These are phyloP conservation scores for Gossypium arboreum DNA, from an alignment of 345 rosid genomes.

Conservation along the genomic window DNA sequence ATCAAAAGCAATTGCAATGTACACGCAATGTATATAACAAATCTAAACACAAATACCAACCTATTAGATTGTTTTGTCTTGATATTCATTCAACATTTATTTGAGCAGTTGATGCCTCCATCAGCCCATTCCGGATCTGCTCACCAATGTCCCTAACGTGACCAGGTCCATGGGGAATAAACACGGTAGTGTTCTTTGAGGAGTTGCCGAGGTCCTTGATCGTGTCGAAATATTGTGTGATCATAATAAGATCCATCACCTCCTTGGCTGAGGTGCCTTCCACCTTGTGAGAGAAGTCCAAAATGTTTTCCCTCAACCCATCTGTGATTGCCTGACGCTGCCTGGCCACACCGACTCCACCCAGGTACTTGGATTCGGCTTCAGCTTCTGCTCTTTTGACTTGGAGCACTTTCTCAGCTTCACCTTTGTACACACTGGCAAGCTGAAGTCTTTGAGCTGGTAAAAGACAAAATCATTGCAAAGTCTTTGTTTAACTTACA, in stretches of 20 bases:
- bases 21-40: neutral
- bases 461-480: constrained; percentile 12
- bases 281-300: constrained; percentile 88
- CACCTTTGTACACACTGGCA: constrained; percentile 97
- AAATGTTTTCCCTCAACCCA: constrained; percentile 91
- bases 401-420: constrained; percentile 86
- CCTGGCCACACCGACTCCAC: constrained; percentile 95
- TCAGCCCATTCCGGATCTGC: constrained; percentile 85
- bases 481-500: neutral
- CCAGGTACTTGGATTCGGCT: constrained; percentile 90
- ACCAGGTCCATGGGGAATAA: constrained; percentile 97
- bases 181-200: constrained; percentile 89
- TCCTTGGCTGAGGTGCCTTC: constrained; percentile 89
- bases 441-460: constrained; percentile 98
- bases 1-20: neutral
- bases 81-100: constrained; percentile 23
- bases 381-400: constrained; percentile 95
- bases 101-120: constrained; percentile 72
- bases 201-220: constrained; percentile 88
- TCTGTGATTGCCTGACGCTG: constrained; percentile 98
- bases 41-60: neutral
- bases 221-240: constrained; percentile 95
- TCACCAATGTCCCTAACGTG: constrained; percentile 82
- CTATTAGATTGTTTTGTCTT: neutral
- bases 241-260: constrained; percentile 96